These are phyloP conservation scores for Gomphus bonarii DNA, from an alignment of 1,284 basidiomycete species.

Conservation along the genomic window DNA sequence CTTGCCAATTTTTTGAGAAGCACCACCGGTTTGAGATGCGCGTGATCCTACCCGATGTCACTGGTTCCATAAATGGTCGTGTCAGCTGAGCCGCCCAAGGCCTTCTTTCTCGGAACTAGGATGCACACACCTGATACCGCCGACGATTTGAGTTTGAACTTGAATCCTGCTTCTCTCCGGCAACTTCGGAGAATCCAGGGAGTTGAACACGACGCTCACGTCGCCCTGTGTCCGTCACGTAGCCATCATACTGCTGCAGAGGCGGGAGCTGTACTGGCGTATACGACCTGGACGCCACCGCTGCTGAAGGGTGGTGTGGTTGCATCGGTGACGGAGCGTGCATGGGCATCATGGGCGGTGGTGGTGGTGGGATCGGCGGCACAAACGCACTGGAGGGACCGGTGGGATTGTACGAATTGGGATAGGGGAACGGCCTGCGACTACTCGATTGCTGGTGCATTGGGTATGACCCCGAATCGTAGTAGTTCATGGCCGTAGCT, in stretches of 20 bases:
- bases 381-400: not conserved
- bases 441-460: not conserved
- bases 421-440: not conserved
- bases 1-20: not conserved
- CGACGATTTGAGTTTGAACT: not conserved
- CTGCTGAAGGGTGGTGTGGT: not conserved
- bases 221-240: slow-evolving; percentile 3
- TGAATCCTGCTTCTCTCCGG: not conserved
- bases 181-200: slow-evolving; percentile 9
- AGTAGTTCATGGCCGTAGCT: slow-evolving; percentile 3
- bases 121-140: not conserved
- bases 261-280: slow-evolving; percentile 4
- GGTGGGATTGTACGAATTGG: not conserved
- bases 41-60: not conserved
- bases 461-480: not conserved
- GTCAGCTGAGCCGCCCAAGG: not conserved
- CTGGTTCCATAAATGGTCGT: not conserved
- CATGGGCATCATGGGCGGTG: not conserved
- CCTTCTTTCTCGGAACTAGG: not conserved
- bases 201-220: slow-evolving; percentile 5
- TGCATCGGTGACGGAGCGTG: not conserved
- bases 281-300: not conserved
- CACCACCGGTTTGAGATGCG: not conserved
- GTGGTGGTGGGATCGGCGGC: not conserved
- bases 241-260: slow-evolving; percentile 6